phyloP scores from a whole-genome alignment of 2,329 filamentous ascomycete genomes.

The Alternaria arborescens region DNA sequence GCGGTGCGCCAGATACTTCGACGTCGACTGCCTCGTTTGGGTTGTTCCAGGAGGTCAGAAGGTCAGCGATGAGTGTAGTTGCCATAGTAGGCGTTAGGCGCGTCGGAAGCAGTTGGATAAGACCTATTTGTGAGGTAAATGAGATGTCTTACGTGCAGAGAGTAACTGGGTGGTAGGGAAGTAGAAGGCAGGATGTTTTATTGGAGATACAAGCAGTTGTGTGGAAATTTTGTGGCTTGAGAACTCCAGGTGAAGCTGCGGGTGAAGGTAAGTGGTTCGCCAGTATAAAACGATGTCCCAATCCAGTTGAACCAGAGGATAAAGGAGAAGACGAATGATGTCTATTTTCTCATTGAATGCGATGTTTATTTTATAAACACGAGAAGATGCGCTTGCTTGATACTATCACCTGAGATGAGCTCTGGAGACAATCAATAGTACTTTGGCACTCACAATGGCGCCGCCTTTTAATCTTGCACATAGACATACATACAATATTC shows the following conservation, averaged over 20 bases:
- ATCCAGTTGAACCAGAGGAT: background rate
- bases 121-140: background rate
- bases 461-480: background rate
- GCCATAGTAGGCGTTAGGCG: background rate
- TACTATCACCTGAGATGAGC: background rate
- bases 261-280: background rate
- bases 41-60: conserved; percentile 2
- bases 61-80: background rate
- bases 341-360: background rate
- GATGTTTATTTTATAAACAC: background rate
- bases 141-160: too few relatives aligned
- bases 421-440: background rate
- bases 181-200: background rate
- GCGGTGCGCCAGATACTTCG: background rate
- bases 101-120: background rate
- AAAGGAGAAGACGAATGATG: background rate
- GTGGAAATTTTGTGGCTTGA: background rate
- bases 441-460: background rate
- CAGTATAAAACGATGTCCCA: background rate
- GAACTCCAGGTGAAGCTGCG: background rate
- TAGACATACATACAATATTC: background rate
- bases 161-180: too few relatives aligned
- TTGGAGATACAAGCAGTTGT: background rate
- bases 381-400: background rate
- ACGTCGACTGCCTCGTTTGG: background rate